Evolutionary conservation across 1,284 basidiomycete species (phyloP), one percentile per base, ranked within the genome.

Genomic region (Ustilago trichophora): DNA sequence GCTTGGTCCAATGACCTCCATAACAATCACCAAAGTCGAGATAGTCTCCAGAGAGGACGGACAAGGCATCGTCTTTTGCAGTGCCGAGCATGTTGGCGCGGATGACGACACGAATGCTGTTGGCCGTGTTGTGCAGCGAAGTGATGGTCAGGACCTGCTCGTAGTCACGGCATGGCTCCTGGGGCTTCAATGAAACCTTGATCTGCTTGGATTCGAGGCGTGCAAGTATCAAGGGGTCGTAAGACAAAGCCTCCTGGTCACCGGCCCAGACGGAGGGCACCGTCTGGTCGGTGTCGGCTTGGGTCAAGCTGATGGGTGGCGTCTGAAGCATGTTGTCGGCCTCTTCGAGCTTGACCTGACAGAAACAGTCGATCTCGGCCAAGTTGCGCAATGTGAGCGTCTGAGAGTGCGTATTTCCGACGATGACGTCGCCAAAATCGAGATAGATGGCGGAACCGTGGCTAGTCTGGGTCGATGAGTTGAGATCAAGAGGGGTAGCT

Each of bases 11-110:
- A 15, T 82, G 75, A 0, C 84, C 84, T 38, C 84, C 84, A 25
- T 80, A 79, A 43, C 84, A 83, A 58, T 84, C 81, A 11, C 84
- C 84, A 73, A 85, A 85, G 75, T 85, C 83, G 32, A 85, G 70
- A 6, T 76, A 75, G 8, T 80, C 76, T 8, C 83, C 84, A n/a
- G 82, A 83, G 7, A 83, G 70, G 19, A 85, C 76, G 33, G 80
- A 77, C 25, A 85, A 67, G 3, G 82, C 80, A 34, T 83, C 81
- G 50, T 85, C 83, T 12, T 72, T 66, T 10, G 79, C 74, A 12
- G 73, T 70, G 12, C 73, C 77, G 10, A 81, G 72, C 59, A 81
- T 75, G 45, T 80, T 80, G 40, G 79, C 79, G 1, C 77, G 51
- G 19, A 81, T 62, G 16, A 79, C 60, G 13, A 81, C 51, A 15